A percentile compares a stretch with the other conserved stretches of the same genome.
Conservation (phyloP, 1,139 yeast species). For the Hemisphaericaspora xylofermentans region DNA sequence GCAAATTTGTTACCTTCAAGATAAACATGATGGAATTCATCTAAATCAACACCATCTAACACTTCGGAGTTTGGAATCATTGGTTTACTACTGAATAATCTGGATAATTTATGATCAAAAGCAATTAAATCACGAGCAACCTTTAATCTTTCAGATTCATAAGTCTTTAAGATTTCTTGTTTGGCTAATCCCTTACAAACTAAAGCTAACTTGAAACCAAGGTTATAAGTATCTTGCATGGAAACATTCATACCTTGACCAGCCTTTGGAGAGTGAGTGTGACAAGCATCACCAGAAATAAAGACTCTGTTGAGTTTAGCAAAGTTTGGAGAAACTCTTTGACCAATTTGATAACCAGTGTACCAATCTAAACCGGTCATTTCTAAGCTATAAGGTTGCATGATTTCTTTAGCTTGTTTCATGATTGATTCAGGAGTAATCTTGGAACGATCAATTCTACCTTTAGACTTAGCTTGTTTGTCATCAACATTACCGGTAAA, state of each 20-base stretch:
- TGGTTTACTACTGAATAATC: conserved; percentile 31
- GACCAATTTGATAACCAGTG: conserved; percentile 38
- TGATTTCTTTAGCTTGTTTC: conserved; percentile 27
- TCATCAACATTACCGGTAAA: conserved; percentile 11
- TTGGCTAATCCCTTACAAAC: conserved; percentile 28
- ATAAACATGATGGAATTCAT: conserved; percentile 27
- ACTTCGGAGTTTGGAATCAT: conserved; percentile 18
- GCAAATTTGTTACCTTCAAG: conserved; percentile 29
- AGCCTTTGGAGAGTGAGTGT: conserved; percentile 40
- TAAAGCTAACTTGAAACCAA: conserved; percentile 36
- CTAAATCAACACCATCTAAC: conserved; percentile 24
- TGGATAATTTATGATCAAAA: conserved; percentile 31
- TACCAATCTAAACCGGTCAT: conserved; percentile 29
- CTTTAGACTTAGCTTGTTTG: conserved; percentile 14
- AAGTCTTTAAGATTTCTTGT: conserved; percentile 25
- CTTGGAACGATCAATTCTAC: conserved; percentile 28
- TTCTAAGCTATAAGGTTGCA: conserved; percentile 29
- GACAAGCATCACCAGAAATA: conserved; percentile 40
- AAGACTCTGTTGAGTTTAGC: conserved; percentile 23
- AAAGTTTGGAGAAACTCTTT: conserved; percentile 30
- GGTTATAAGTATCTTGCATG: conserved; percentile 30
- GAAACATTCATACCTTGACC: conserved; percentile 40
- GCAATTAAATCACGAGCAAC: conserved; percentile 33
- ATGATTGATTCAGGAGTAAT: conserved; percentile 27
- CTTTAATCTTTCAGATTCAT: conserved; percentile 29